A percentile compares a stretch with the other conserved stretches of the same genome.
Conservation (phyloP, 225 moss, liverwort and hornwort species). For the Ulota crispa region DNA sequence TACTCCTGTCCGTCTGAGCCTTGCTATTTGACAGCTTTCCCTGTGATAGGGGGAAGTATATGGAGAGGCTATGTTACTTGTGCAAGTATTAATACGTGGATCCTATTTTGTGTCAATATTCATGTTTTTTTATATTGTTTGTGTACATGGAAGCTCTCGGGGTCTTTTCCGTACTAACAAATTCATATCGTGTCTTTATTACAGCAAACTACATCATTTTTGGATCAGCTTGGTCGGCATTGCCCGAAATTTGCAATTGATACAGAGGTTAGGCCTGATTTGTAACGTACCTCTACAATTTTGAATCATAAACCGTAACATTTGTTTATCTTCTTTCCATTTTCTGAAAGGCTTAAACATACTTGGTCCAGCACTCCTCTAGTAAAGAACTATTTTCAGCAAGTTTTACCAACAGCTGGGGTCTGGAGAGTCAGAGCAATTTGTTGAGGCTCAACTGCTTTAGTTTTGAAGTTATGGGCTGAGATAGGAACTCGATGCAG, state of each 20-base stretch:
- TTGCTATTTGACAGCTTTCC: not conserved
- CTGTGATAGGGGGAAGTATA: not conserved
- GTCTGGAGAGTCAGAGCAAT: not conserved
- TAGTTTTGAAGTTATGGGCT: conserved; percentile 6
- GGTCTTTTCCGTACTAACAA: conserved; percentile 6
- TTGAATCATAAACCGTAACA: not conserved
- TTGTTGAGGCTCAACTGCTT: conserved; percentile 11
- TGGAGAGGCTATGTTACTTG: not conserved
- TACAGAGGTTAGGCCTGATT: conserved; percentile 68
- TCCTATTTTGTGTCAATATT: not conserved
- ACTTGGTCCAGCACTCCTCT: not conserved
- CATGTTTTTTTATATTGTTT: not conserved
- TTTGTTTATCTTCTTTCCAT: not conserved
- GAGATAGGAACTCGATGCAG: not conserved
- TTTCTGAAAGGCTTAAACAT: not conserved
- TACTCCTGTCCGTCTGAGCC: not conserved
- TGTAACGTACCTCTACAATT: not conserved
- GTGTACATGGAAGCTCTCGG: not conserved
- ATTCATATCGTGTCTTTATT: not conserved
- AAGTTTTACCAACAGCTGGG: not conserved
- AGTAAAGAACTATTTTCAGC: not conserved
- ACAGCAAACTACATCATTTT: conserved; percentile 81
- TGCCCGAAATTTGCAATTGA: conserved; percentile 85
- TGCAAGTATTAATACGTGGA: not conserved
- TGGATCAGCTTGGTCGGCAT: conserved; percentile 94